Conservation (phyloP, 2,329 filamentous ascomycete species). For the Alternaria alternata region DNA sequence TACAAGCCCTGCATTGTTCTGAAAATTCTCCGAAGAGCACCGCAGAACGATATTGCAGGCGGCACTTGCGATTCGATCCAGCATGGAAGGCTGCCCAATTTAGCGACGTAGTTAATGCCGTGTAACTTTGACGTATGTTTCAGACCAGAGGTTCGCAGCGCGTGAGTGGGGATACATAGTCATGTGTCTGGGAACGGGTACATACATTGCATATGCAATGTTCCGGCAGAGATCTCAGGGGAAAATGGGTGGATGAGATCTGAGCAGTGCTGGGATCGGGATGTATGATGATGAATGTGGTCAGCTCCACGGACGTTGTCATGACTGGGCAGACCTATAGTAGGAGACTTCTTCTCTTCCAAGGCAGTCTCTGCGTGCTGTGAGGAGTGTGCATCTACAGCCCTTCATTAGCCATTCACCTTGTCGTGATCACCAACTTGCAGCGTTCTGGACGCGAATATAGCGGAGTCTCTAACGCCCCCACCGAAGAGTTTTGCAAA, state of each 20-base stretch:
- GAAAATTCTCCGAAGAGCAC: constrained; percentile 16
- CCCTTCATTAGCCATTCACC: neutral
- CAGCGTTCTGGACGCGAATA: constrained; percentile 1
- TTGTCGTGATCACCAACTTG: neutral
- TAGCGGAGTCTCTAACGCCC: neutral
- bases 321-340: neutral
- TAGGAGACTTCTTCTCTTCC: constrained; percentile 1
- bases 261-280: constrained; percentile 8
- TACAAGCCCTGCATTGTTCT: constrained; percentile 13
- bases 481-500: constrained; percentile 5
- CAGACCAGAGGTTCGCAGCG: constrained; percentile 24
- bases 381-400: neutral
- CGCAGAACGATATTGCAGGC: constrained; percentile 14
- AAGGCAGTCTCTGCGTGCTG: neutral
- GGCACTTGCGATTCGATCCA: constrained; percentile 6
- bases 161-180: constrained; percentile 14
- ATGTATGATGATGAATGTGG: constrained; percentile 9
- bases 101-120: constrained; percentile 9
- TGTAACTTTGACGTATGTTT: constrained; percentile 17
- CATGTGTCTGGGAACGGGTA: constrained; percentile 22
- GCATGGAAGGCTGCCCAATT: neutral
- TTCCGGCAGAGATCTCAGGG: constrained; percentile 20
- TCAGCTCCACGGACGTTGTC: neutral
- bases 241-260: constrained; percentile 6
- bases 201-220: constrained; percentile 24